These are phyloP conservation scores for Isabelozyma gotoi DNA, from an alignment of 805 yeast genomes.

Conservation along the genomic window DNA sequence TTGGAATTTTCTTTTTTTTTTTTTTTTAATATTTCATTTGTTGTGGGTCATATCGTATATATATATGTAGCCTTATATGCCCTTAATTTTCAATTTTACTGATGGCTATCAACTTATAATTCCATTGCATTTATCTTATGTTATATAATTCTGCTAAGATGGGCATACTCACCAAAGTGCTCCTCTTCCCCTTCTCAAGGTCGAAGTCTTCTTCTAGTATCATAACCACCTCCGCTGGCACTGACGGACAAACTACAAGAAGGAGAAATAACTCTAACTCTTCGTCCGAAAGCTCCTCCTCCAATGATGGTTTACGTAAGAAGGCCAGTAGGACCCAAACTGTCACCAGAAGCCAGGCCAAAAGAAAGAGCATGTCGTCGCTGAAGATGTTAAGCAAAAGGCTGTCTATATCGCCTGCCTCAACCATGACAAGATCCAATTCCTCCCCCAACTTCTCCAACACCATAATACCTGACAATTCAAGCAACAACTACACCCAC, in stretches of 20 bases:
- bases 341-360: constrained; percentile 2
- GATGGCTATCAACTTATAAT: too few relatives aligned
- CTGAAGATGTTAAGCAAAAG: not conserved
- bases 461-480: not conserved
- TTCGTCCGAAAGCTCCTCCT: not conserved
- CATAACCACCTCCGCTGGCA: not conserved
- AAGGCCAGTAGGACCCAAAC: not conserved
- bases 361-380: not conserved
- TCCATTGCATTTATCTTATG: too few relatives aligned
- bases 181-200: not conserved
- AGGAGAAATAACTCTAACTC: not conserved
- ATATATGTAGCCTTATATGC: too few relatives aligned
- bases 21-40: too few relatives aligned
- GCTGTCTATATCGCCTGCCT: not conserved
- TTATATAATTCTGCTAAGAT: not conserved
- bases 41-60: too few relatives aligned
- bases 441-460: too few relatives aligned
- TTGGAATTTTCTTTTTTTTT: too few relatives aligned
- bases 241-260: not conserved
- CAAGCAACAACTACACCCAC: not conserved
- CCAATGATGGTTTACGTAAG: too few relatives aligned
- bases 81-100: too few relatives aligned
- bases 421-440: not conserved
- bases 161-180: not conserved
- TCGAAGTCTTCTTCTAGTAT: not conserved